phyloP scores from a whole-genome alignment of 1,284 basidiomycete species.

The Ustanciosporium gigantosporum region DNA sequence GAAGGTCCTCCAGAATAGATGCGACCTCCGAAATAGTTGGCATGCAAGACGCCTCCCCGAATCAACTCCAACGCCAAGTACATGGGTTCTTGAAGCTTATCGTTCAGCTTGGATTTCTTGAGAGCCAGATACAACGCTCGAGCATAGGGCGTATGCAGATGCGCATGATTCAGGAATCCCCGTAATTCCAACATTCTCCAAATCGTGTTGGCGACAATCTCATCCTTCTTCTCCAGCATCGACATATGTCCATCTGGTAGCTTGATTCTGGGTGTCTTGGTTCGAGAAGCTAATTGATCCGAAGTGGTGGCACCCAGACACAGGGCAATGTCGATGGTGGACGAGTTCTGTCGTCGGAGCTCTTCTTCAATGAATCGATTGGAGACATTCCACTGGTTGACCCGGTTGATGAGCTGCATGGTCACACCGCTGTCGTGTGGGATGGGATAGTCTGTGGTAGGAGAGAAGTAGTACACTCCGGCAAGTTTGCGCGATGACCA shows the following conservation, averaged over 20 bases:
- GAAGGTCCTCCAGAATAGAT: slow-evolving; percentile 91
- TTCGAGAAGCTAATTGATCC: slow-evolving; percentile 46
- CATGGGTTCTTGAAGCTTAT: slow-evolving; percentile 96
- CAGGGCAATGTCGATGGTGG: slow-evolving; percentile 95
- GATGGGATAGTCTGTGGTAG: slow-evolving; percentile 38
- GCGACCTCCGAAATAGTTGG: slow-evolving; percentile 83
- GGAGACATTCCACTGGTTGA: slow-evolving; percentile 89
- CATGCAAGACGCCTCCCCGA: slow-evolving; percentile 91
- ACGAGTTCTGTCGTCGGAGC: slow-evolving; percentile 89
- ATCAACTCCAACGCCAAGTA: slow-evolving; percentile 85
- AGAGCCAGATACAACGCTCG: slow-evolving; percentile 85
- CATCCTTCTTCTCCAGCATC: slow-evolving; percentile 90
- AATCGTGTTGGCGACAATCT: slow-evolving; percentile 95
- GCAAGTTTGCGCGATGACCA: slow-evolving; percentile 54
- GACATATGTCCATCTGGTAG: slow-evolving; percentile 24
- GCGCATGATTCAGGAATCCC: slow-evolving; percentile 85
- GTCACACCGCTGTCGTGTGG: slow-evolving; percentile 70
- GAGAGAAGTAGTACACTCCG: slow-evolving; percentile 54
- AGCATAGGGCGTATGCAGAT: slow-evolving; percentile 81
- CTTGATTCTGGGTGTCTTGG: slow-evolving; percentile 43
- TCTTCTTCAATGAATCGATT: slow-evolving; percentile 88
- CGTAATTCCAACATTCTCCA: slow-evolving; percentile 96
- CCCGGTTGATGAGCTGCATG: slow-evolving; percentile 81
- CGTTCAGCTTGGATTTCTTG: slow-evolving; percentile 78
- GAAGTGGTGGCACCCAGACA: slow-evolving; percentile 82